Evolutionary conservation across 1,284 basidiomycete species (phyloP).

Genomic region (Pholiota adiposa): DNA sequence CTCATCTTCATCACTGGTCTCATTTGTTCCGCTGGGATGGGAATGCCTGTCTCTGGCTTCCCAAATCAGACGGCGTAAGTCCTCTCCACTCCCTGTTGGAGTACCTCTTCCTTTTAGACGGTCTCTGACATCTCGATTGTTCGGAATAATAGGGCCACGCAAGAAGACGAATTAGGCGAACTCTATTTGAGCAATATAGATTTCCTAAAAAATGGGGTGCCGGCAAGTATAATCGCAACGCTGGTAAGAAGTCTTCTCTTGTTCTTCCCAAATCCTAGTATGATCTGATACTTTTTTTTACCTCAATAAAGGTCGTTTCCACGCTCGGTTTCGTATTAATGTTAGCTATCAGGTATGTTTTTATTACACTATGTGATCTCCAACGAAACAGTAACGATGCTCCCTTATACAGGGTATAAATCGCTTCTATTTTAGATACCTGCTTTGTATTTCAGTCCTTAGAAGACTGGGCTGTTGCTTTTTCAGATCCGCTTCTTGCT

Average conservation of each 20-base stretch:
- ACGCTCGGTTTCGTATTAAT: constrained; percentile 84
- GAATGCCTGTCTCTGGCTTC: constrained; percentile 97
- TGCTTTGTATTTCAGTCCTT: not conserved
- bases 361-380: not conserved
- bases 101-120: constrained; percentile 17
- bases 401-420: constrained; percentile 16
- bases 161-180: constrained; percentile 95
- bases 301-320: constrained; percentile 64
- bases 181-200: constrained; percentile 85
- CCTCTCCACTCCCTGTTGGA: constrained; percentile 7
- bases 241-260: constrained; percentile 52
- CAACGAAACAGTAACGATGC: constrained; percentile 2
- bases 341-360: constrained; percentile 61
- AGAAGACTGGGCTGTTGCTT: not conserved
- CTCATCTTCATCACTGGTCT: constrained; percentile 92
- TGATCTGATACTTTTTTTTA: constrained; percentile 10
- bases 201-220: constrained; percentile 93
- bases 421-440: constrained; percentile 15
- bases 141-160: constrained; percentile 69
- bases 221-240: constrained; percentile 87
- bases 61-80: constrained; percentile 95
- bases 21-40: constrained; percentile 97
- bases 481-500: not conserved
- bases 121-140: constrained; percentile 19
- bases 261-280: constrained; percentile 3